Evolutionary conservation across 1,284 basidiomycete species (phyloP).

Genomic region (Apiotrichum gracile): DNA sequence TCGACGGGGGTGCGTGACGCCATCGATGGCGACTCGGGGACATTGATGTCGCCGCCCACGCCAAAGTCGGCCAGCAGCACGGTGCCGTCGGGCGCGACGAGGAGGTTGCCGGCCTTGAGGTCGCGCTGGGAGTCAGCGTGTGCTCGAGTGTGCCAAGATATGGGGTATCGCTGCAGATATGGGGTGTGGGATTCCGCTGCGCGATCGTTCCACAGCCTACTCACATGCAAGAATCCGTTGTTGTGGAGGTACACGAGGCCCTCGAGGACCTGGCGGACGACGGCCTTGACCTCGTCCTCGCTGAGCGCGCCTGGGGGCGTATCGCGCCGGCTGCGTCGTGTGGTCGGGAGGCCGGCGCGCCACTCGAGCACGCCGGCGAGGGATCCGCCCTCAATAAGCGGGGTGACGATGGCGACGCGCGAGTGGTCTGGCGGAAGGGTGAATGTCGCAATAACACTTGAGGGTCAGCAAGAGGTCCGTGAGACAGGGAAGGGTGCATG

Average conservation of each 20-base stretch:
- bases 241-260: conserved; percentile 83
- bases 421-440: conserved; percentile 38
- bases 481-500: neutral
- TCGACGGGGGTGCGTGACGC: conserved; percentile 19
- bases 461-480: neutral
- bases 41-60: conserved; percentile 51
- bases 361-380: conserved; percentile 37
- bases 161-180: no score
- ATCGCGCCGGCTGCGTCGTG: neutral
- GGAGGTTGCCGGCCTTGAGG: conserved; percentile 73
- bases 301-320: conserved; percentile 7
- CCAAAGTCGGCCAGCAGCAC: conserved; percentile 92
- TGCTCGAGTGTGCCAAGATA: no score
- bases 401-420: conserved; percentile 39
- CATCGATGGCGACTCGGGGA: conserved; percentile 14
- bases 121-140: conserved; percentile 28
- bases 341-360: conserved; percentile 15
- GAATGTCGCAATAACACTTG: conserved; percentile 36
- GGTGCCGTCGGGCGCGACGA: conserved; percentile 70
- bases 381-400: conserved; percentile 36
- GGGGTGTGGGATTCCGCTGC: no score
- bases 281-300: conserved; percentile 41
- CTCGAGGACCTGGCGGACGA: conserved; percentile 73
- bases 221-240: conserved; percentile 74
- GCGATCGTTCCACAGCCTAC: conserved; percentile 6